Base-by-base conservation (phyloP, 306 rosid genomes). In the Herpetospermum pedunculosum region DNA sequence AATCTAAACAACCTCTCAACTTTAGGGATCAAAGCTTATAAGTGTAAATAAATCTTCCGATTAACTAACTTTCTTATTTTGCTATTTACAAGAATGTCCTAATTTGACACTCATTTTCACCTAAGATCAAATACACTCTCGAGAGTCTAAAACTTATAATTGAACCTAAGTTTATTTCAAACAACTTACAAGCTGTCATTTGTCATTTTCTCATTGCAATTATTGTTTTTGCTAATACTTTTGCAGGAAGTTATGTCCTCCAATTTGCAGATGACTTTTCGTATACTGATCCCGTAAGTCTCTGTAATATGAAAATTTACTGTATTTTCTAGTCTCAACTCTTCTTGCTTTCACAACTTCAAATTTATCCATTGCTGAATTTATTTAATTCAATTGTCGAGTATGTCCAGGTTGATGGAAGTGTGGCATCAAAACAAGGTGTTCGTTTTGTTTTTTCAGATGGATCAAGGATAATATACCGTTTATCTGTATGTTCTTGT, bases 391-490 rank as follows among this genome's bases (percentile, higher is more conserved):
- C 40, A 41, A 13, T 57, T 57, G 25, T 15, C 15, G 55, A 23
- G 52, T 25, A 23, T 23, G 12, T 76, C 75, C 83, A 95, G 97
- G 97, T 95, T 40, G 99, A 95, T 78, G 96, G 96, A 73, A 89
- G 92, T 69, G 86, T 92, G 40, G 88, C 86, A 64, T 89, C 96
- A 70, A 92, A 91, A 82, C 99, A 95, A 87, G 99, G 97, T 13
- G 89, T 95, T 69, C 92, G 96, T 28, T 91, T 91, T 83, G 90
- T 95, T 84, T 95, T 91, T 68, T 84, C 93, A 0, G 99, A 95
- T 81, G 99, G 99, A 19, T 95, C 99, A 3, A 88, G 97, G 83
- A 91, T 95, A 77, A 95, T 95, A 78, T 95, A 77, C 78, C 97
- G 97, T 57, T 84, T 95, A 95, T 95, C 96, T 2, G 99, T 95